These are phyloP conservation scores for Aspergillus pseudotamarii DNA, from an alignment of 2,329 filamentous ascomycete species.

Conservation along the genomic window DNA sequence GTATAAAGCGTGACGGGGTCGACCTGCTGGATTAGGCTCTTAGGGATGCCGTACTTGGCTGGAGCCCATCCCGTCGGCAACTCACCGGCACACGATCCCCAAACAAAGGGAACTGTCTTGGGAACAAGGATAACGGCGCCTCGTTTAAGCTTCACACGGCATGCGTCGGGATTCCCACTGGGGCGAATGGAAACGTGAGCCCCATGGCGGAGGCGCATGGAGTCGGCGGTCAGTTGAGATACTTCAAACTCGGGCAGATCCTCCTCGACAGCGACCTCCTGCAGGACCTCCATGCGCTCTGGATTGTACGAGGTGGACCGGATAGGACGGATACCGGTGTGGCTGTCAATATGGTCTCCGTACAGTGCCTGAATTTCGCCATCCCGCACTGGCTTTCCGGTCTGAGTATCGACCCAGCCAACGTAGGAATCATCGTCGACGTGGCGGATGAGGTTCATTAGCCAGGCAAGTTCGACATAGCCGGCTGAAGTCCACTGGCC, in stretches of 20 bases:
- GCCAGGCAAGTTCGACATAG: slow-evolving; percentile 99
- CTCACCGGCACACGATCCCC: slow-evolving; percentile 86
- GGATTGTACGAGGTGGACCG: too few species aligned
- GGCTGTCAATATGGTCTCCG: too few species aligned
- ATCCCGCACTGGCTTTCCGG: slow-evolving; percentile 92
- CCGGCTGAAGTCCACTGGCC: slow-evolving; percentile 97
- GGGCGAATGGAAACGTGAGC: too few species aligned
- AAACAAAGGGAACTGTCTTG: slow-evolving; percentile 95
- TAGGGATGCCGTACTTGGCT: slow-evolving; percentile 91
- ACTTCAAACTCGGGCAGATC: too few species aligned
- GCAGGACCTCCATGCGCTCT: too few species aligned
- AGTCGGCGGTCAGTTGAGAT: too few species aligned
- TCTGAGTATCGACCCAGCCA: slow-evolving; percentile 93
- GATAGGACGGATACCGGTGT: too few species aligned
- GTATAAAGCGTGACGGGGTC: slow-evolving; percentile 95
- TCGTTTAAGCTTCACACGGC: slow-evolving; percentile 89
- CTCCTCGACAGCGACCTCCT: too few species aligned
- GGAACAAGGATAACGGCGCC: slow-evolving; percentile 93
- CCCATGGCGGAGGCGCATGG: too few species aligned
- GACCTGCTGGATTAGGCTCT: slow-evolving; percentile 97
- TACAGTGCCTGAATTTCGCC: slow-evolving; percentile 81
- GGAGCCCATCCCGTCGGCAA: slow-evolving; percentile 97
- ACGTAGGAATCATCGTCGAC: slow-evolving; percentile 95
- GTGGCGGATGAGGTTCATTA: slow-evolving; percentile 99
- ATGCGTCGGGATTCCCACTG: too few species aligned